phyloP scores from a whole-genome alignment of 225 moss, liverwort and hornwort species.

The Pseudisothecium myosuroides region DNA sequence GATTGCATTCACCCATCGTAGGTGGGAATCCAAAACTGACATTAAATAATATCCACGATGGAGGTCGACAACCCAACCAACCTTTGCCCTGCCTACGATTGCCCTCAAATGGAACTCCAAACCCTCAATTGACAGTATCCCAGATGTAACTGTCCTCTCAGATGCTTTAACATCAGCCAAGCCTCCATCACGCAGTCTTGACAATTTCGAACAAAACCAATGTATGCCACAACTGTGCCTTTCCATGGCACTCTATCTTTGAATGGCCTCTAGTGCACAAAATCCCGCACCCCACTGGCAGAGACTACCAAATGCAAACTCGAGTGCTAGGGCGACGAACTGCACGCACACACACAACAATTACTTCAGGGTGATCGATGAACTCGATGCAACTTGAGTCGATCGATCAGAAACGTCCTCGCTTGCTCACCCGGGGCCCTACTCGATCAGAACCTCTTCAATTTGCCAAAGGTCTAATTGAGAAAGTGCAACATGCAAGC shows the following conservation, averaged over 20 bases:
- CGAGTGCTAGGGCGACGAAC: not conserved
- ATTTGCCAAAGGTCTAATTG: not conserved
- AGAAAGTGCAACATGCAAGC: too few species aligned
- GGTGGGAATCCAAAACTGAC: fast-evolving
- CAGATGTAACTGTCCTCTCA: too few species aligned
- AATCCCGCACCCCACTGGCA: not conserved
- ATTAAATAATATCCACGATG: fast-evolving
- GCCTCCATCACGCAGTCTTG: not conserved
- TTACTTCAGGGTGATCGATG: not conserved
- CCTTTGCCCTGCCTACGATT: not conserved
- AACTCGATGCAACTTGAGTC: not conserved
- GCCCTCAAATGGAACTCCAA: not conserved
- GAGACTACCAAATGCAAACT: not conserved
- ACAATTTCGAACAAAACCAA: not conserved
- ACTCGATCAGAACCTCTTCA: not conserved
- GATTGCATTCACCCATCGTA: fast-evolving
- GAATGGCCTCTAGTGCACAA: not conserved
- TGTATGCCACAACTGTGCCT: too few species aligned
- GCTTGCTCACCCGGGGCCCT: not conserved
- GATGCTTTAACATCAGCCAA: not conserved
- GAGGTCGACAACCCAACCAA: fast-evolving
- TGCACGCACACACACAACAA: not conserved
- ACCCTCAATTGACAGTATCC: not conserved
- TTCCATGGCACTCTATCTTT: too few species aligned
- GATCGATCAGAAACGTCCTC: not conserved